Conservation (phyloP, 495 filamentous ascomycete species). For the Daldinia bambusicola region DNA sequence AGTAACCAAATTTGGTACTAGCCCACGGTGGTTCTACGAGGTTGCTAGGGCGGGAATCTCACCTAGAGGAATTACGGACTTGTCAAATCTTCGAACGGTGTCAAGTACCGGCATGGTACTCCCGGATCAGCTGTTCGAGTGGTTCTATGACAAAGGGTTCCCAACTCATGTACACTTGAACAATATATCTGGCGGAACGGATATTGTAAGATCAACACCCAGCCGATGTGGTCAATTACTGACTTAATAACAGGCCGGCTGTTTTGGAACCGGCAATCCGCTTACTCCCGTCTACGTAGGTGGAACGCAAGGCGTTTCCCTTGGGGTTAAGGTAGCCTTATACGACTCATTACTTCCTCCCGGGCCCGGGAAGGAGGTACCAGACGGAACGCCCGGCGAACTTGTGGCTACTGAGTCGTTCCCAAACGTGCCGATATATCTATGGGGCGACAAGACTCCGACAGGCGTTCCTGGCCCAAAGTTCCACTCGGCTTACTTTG, state of each 20-base stretch:
- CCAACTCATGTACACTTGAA: slow-evolving; percentile 68
- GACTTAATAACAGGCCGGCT: slow-evolving; percentile 61
- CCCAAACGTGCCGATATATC: slow-evolving; percentile 76
- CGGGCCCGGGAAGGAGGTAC: slow-evolving; percentile 63
- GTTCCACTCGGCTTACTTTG: slow-evolving; percentile 78
- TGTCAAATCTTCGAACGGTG: slow-evolving; percentile 67
- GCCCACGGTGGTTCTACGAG: slow-evolving; percentile 78
- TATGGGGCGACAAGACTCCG: slow-evolving; percentile 70
- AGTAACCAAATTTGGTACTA: slow-evolving; percentile 72
- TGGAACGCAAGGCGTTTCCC: slow-evolving; percentile 70
- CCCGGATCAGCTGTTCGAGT: slow-evolving; percentile 75
- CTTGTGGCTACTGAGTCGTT: slow-evolving; percentile 74
- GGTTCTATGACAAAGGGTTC: slow-evolving; percentile 86
- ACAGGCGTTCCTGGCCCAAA: slow-evolving; percentile 59
- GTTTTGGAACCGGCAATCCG: slow-evolving; percentile 74
- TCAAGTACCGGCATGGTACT: slow-evolving; percentile 83
- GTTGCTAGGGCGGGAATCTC: slow-evolving; percentile 66
- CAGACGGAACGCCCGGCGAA: slow-evolving; percentile 74
- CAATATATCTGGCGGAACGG: slow-evolving; percentile 83
- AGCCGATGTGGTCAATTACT: slow-evolving; percentile 11
- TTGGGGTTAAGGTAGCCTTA: slow-evolving; percentile 73
- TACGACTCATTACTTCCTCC: slow-evolving; percentile 71
- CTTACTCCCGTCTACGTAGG: slow-evolving; percentile 77
- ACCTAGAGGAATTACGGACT: slow-evolving; percentile 69
- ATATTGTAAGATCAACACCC: slow-evolving; percentile 61